A percentile compares a stretch with the other conserved stretches of the same genome.
phyloP scores from a whole-genome alignment of 805 yeast species.

The Starmerella davenportii region DNA sequence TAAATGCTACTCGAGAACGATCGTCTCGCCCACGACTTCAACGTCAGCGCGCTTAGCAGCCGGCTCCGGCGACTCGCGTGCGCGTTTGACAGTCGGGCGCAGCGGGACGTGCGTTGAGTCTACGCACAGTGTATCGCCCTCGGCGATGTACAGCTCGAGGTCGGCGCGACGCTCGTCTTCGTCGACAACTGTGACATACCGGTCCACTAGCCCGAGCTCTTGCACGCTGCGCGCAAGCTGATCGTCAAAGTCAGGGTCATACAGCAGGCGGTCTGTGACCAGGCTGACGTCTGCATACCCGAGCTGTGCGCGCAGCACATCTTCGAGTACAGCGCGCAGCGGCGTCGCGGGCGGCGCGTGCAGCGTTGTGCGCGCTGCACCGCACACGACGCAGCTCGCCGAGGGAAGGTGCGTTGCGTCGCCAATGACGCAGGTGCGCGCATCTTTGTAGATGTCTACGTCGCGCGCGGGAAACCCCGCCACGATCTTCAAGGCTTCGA shows the following conservation, averaged over 20 bases:
- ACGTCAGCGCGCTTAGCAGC: too few relatives aligned
- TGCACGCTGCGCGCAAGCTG: slow-evolving; percentile 33
- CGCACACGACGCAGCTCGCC: slow-evolving; percentile 44
- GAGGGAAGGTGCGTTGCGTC: slow-evolving; percentile 47
- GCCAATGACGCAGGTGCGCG: slow-evolving; percentile 47
- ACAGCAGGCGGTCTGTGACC: slow-evolving; percentile 46
- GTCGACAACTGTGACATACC: slow-evolving; percentile 53
- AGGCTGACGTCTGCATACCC: slow-evolving; percentile 38
- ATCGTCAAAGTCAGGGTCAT: slow-evolving; percentile 81
- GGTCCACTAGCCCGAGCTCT: slow-evolving; percentile 46
- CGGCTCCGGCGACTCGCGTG: slow-evolving; percentile 8
- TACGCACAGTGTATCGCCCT: slow-evolving; percentile 1
- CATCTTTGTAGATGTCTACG: slow-evolving; percentile 38
- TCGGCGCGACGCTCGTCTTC: slow-evolving; percentile 60
- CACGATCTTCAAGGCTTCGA: slow-evolving; percentile 47
- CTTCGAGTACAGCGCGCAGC: slow-evolving; percentile 35
- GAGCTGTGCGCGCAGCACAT: slow-evolving; percentile 30
- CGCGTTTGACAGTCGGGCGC: slow-evolving; percentile 13
- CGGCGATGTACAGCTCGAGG: slow-evolving; percentile 21
- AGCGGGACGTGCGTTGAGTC: slow-evolving; percentile 5
- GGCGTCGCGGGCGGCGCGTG: slow-evolving; percentile 20
- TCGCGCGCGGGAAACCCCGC: slow-evolving; percentile 17
- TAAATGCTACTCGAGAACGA: too few relatives aligned
- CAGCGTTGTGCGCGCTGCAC: slow-evolving; percentile 20
- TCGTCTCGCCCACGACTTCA: too few relatives aligned